phyloP scores from a whole-genome alignment of 306 rosid genomes.

The Mimosa bimucronata region DNA sequence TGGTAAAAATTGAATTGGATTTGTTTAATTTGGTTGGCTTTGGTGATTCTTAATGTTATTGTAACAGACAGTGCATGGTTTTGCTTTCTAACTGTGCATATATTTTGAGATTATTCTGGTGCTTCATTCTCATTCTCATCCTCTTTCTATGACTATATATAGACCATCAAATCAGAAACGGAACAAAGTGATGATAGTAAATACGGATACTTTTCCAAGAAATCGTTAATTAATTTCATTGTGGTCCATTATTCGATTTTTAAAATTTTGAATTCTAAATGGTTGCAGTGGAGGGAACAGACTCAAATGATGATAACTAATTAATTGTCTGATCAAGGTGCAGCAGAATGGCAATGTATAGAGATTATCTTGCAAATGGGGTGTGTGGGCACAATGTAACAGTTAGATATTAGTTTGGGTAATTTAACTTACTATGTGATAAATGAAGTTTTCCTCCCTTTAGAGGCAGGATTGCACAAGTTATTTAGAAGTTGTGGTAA shows the following conservation, averaged over 20 bases:
- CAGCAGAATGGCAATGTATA: no score
- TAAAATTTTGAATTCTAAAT: constrained; percentile 32
- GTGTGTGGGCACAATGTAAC: no score
- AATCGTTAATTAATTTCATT: constrained; percentile 10
- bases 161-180: constrained; percentile 72
- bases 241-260: constrained; percentile 20
- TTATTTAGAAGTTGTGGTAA: no score
- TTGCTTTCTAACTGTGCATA: no score
- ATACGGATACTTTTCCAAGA: constrained; percentile 49
- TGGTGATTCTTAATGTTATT: background rate
- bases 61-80: background rate
- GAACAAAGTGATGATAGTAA: constrained; percentile 46
- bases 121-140: constrained; percentile 15
- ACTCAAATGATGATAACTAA: no score
- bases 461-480: no score
- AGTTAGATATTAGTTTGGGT: no score
- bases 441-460: no score
- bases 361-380: no score
- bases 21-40: background rate
- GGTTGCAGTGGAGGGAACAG: constrained; percentile 65
- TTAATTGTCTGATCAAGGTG: no score
- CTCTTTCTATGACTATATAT: constrained; percentile 21
- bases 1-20: background rate
- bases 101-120: background rate
- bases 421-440: no score